Evolutionary conservation across 2,329 filamentous ascomycete genomes (phyloP), one percentile per base, ranked within the genome.

Genomic region (Paecilomyces variotii): DNA sequence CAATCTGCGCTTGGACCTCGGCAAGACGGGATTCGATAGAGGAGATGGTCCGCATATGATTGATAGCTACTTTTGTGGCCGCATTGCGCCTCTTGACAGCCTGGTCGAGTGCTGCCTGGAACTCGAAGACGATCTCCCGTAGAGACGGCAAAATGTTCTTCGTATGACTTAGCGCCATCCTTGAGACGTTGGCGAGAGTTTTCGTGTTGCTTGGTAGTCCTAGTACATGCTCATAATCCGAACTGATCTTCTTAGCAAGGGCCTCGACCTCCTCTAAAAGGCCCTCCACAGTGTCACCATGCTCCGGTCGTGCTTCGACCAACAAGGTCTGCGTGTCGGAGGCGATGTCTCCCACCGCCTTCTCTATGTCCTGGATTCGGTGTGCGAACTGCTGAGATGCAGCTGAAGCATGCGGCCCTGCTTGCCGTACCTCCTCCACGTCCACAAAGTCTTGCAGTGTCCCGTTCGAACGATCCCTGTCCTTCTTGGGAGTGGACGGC

Each of bases 221-320:
- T 52, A 91, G 78, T 10, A 91, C 85, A 63, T 90, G 87, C 64
- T 91, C 87, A 68, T 91, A 90, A 73, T 97, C 94, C 4, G 87
- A 89, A 54, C 87, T 86, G 55, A 99, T 89, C 74, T 97, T 97
- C 67, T 86, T 91, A 56, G 87, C 87, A 57, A 97, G 81, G 0
- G 90, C 88, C 69, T 93, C 87, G 51, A 97, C 91, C 70, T 97
- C 94, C 61, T 91, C 84, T 55, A 94, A 79, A 5, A 96, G 78
- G 61, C 88, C 85, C 25, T 78, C 74, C 4, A 88, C 82, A 63
- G 92, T 89, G 54, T 84, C 81, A 53, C 85, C 70, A 4, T 82
- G 25, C 81, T 87, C 54, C 80, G 82, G 59, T 70, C 79, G 64
- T 77, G 68, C 65, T 26, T 71, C 68, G 32, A 73, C 69, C 28